Evolutionary conservation across 2,329 filamentous ascomycete species (phyloP).

Genomic region (Colletotrichum destructivum): DNA sequence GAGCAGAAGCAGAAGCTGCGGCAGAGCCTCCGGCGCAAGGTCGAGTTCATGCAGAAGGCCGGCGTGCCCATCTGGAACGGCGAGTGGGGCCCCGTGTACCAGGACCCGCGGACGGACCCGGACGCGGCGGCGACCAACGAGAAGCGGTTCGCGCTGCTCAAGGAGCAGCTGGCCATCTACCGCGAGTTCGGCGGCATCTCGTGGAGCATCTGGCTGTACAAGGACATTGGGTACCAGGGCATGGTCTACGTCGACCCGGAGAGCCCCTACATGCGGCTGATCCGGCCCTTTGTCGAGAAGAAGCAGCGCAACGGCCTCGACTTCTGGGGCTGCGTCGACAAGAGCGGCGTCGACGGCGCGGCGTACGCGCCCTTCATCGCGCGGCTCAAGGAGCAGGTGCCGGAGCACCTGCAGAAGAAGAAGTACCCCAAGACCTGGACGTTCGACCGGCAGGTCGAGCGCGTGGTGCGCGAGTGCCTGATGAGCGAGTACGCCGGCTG

Average conservation of each 20-base stretch:
- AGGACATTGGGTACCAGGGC: slow-evolving; percentile 70
- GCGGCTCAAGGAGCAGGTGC: slow-evolving; percentile 60
- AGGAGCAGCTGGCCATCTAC: slow-evolving; percentile 58
- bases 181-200: slow-evolving; percentile 56
- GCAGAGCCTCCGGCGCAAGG: slow-evolving; percentile 58
- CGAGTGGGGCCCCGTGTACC: slow-evolving; percentile 68
- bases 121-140: slow-evolving; percentile 56
- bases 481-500: slow-evolving; percentile 65
- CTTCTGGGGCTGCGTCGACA: slow-evolving; percentile 63
- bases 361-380: slow-evolving; percentile 58
- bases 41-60: slow-evolving; percentile 58
- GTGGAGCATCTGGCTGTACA: slow-evolving; percentile 75
- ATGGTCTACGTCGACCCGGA: slow-evolving; percentile 66
- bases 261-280: slow-evolving; percentile 64
- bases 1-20: slow-evolving; percentile 61
- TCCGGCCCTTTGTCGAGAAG: slow-evolving; percentile 68
- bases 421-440: slow-evolving; percentile 66
- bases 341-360: slow-evolving; percentile 50
- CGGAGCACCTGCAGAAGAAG: slow-evolving; percentile 57
- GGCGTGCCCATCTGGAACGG: slow-evolving; percentile 64
- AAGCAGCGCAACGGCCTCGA: slow-evolving; percentile 69
- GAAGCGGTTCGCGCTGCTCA: slow-evolving; percentile 58
- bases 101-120: slow-evolving; percentile 54
- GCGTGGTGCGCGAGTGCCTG: slow-evolving; percentile 55
- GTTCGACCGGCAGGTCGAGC: slow-evolving; percentile 65